These are phyloP conservation scores for Xylariaceae sp. DNA, from an alignment of 2,329 filamentous ascomycete species.

Conservation along the genomic window DNA sequence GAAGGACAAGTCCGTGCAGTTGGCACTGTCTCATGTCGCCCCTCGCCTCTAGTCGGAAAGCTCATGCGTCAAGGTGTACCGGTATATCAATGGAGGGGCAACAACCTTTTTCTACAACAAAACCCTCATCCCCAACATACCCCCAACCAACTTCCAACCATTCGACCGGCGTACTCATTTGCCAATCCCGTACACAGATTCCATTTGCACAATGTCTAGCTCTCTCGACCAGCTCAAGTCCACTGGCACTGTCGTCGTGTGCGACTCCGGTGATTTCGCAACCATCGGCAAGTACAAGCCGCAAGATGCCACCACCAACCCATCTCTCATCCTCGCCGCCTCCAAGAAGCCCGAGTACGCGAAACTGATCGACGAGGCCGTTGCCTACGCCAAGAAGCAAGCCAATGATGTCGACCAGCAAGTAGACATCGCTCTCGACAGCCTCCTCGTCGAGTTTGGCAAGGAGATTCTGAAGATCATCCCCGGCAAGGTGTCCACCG, in stretches of 20 bases:
- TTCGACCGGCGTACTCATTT: too few relatives aligned
- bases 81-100: too few relatives aligned
- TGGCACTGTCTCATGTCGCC: too few relatives aligned
- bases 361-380: slow-evolving; percentile 81
- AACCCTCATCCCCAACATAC: too few relatives aligned
- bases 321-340: slow-evolving; percentile 94
- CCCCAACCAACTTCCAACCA: too few relatives aligned
- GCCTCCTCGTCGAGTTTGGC: slow-evolving; percentile 95
- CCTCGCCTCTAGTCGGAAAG: too few relatives aligned
- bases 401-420: slow-evolving; percentile 70
- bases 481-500: slow-evolving; percentile 97
- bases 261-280: slow-evolving; percentile 81
- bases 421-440: slow-evolving; percentile 87
- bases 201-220: slow-evolving; percentile 62
- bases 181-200: background rate
- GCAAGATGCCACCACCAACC: slow-evolving; percentile 99
- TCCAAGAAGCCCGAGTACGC: slow-evolving; percentile 98
- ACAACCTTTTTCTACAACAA: too few relatives aligned
- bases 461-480: slow-evolving; percentile 96
- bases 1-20: too few relatives aligned
- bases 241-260: slow-evolving; percentile 93
- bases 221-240: slow-evolving; percentile 97
- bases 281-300: slow-evolving; percentile 99
- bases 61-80: too few relatives aligned
- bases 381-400: slow-evolving; percentile 80